Evolutionary conservation across 2,329 filamentous ascomycete species (phyloP).

Genomic region (Hypoxylon sp.): DNA sequence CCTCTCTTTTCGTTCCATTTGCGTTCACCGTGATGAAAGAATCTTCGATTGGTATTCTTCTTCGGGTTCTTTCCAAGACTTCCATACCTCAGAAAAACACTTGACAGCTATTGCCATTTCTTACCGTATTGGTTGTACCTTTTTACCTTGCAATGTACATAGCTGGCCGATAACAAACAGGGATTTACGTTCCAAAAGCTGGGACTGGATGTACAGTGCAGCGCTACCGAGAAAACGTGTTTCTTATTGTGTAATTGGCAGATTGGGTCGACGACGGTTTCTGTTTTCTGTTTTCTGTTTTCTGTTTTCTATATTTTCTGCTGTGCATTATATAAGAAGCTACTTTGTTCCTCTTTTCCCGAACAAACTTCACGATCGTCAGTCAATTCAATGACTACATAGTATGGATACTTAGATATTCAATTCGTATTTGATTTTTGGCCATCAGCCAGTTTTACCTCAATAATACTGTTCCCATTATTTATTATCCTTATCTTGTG

Average conservation of each 20-base stretch:
- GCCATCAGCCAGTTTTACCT: conserved; percentile 9
- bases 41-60: conserved; percentile 36
- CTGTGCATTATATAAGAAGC: conserved; percentile 33
- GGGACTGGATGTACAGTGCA: conserved; percentile 20
- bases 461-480: no score
- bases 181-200: conserved; percentile 22
- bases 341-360: conserved; percentile 23
- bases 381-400: no score
- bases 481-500: conserved; percentile 29
- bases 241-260: conserved; percentile 32
- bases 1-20: conserved; percentile 35
- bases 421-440: conserved; percentile 18
- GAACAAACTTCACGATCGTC: conserved; percentile 32
- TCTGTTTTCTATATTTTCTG: conserved; percentile 13
- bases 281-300: no score
- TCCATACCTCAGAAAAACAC: conserved; percentile 13
- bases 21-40: conserved; percentile 39
- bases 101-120: background rate
- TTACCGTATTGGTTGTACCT: conserved; percentile 22
- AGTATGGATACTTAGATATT: no score
- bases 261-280: conserved; percentile 27
- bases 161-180: conserved; percentile 19
- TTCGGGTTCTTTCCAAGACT: background rate
- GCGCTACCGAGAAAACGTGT: conserved; percentile 8
- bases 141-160: conserved; percentile 14